Percentiles rank a stretch among this genome's conserved stretches.
Conservation (phyloP, 2,329 filamentous ascomycete genomes). For the Sarocladiaceae sp. region DNA sequence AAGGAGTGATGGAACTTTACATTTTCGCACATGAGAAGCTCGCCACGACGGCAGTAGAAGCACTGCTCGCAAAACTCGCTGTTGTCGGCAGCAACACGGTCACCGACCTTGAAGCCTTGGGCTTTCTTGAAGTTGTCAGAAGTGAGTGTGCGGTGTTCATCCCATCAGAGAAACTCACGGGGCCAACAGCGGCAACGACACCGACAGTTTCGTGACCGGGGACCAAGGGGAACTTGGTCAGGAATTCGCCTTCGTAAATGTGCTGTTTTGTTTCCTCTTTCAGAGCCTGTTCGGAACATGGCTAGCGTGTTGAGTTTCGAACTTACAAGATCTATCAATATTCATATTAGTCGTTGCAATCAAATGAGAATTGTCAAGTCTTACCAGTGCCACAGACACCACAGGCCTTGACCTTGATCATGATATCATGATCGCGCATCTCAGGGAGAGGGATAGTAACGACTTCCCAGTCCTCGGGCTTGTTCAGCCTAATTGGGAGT, state of each 20-base stretch:
- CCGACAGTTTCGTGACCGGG: conserved; percentile 67
- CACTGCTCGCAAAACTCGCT: conserved; percentile 65
- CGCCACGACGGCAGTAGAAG: conserved; percentile 68
- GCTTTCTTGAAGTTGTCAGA: conserved; percentile 40
- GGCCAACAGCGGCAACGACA: conserved; percentile 54
- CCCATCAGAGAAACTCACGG: conserved; percentile 18
- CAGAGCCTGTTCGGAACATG: background rate
- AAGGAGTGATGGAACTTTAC: conserved; percentile 17
- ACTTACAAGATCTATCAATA: conserved; percentile 32
- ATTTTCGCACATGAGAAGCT: conserved; percentile 65
- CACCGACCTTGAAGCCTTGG: conserved; percentile 55
- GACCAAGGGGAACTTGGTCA: conserved; percentile 59
- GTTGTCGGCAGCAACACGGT: conserved; percentile 47
- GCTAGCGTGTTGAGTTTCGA: background rate
- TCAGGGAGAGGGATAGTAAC: conserved; percentile 59
- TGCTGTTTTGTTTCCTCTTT: conserved; percentile 29
- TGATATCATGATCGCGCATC: conserved; percentile 55
- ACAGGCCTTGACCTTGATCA: conserved; percentile 65
- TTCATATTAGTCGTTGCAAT: conserved; percentile 20
- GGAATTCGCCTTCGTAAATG: conserved; percentile 67
- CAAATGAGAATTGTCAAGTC: conserved; percentile 13
- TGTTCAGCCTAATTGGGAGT: conserved; percentile 47
- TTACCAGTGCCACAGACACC: conserved; percentile 57
- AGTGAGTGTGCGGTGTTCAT: background rate
- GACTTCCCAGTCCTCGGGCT: conserved; percentile 57